Base-by-base conservation (phyloP, 805 yeast genomes). In the Tetrapisispora nanseiensis region DNA sequence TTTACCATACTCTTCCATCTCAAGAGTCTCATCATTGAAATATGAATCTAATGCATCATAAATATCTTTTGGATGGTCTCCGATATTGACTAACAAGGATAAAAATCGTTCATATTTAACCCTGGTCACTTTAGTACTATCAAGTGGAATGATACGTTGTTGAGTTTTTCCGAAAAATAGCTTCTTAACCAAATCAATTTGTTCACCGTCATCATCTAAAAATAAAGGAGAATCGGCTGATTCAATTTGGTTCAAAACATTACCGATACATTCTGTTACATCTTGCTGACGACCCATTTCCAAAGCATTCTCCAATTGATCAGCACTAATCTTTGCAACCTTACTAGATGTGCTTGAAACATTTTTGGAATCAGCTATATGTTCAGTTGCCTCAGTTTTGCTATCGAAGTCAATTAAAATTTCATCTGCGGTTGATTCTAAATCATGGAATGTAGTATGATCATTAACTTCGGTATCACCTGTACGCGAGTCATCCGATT, bases 191-290 rank as follows among this genome's bases (percentile, higher is more conserved):
- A 86, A 58, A 61, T 92, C 98, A 41, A 72, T 62, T 56, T 90
- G 97, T 58, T 90, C 97, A 19, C 77, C 74, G 52, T 87, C 89
- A 1, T 64, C 72, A 41, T 83, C 94, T 37, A 81, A 55, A 1
- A 61, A 60, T 13, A 69, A 69, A 0, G 95, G 94, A 39, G 73
- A 78, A 44, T 84, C 70, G 0, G 95, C 94, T 21, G 95, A 85
- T 57, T 90, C 97, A 29, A 92, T 67, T 59, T 90, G 97, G 49
- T 82, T 84, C 12, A 89, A 69, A 7, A 92, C 97, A 59, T 92
- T 92, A 42, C 89, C 95, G 55, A 90, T 87, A 61, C 97, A 90
- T 59, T 92, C 98, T 0, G 97, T 87, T 16, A 92, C 97, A 67
- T 92, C 98, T 60, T 92, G 98, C 59, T 92, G 98, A 49, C 95